Evolutionary conservation across 2,329 filamentous ascomycete genomes (phyloP), one percentile per base, ranked within the genome.

Genomic region (Niveomyces coronatus): DNA sequence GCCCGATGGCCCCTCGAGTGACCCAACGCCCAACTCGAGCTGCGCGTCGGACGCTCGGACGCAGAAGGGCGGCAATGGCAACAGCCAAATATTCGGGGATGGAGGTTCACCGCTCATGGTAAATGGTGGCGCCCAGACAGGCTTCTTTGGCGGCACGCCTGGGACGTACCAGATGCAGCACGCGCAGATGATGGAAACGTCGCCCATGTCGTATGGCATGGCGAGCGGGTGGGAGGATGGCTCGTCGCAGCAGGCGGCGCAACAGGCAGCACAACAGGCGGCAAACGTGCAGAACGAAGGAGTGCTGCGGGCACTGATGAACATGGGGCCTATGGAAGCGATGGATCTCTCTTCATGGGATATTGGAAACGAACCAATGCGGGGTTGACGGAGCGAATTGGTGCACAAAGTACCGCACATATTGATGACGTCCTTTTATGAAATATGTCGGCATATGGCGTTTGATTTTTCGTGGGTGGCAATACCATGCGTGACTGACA

Each of bases 21-120:
- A 69, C n/a, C 71, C 67, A 16, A 79, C 75, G 9, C 75, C 75
- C 3, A 77, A 72, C 47, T 79, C 75, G 4, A 75, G 69, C 42
- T 52, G 41, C 40, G 47, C 44, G 28, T 45, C 47, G 16, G 55
- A 58, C 11, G 37, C 23, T 9, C 30, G 31, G 13, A 28, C 26
- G 16, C 20, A 18, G 4, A 39, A 39, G 31, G 30, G 15, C 13
- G 20, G 17, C 13, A 33, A 22, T 20, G 31, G 19, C 17, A 27
- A 4, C 13, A 14, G 8, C 9, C 31, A 33, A 28, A 7, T 39
- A 13, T 39, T 33, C 13, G 37, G 30, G 9, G 22, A 28, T 13
- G 34, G 34, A 5, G 17, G 28, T 15, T 41, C 30, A 17, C 30
- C 39, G 35, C 39, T 33, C 16, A 37, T 37, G 17, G 24, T 27